Conservation (phyloP, 2,329 filamentous ascomycete genomes). For the Microsporum ferrugineum region DNA sequence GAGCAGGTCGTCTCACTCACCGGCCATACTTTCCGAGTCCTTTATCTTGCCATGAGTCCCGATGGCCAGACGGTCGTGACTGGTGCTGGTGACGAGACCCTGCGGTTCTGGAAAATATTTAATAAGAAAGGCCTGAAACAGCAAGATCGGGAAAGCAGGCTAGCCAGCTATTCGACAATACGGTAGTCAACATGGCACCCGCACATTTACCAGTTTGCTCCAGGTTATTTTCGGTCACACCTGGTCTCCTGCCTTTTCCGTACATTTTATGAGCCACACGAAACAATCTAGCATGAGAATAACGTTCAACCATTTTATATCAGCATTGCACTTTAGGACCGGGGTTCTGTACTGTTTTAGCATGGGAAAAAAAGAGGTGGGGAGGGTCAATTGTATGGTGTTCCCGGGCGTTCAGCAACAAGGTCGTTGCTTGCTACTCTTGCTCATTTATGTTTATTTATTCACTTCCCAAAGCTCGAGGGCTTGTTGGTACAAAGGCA, state of each 20-base stretch:
- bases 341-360: not conserved
- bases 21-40: constrained; percentile 88
- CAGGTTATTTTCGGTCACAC: not conserved
- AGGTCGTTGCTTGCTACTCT: not conserved
- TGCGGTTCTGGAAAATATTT: constrained; percentile 96
- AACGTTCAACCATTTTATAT: not conserved
- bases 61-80: constrained; percentile 91
- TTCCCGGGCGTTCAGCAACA: not conserved
- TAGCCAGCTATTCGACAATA: constrained; percentile 76
- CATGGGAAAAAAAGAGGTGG: not conserved
- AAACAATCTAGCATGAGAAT: not conserved
- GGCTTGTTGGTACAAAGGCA: too few relatives aligned
- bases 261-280: constrained; percentile 1
- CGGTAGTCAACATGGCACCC: constrained; percentile 33
- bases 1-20: constrained; percentile 90
- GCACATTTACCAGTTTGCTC: not conserved
- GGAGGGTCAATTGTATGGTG: not conserved
- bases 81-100: constrained; percentile 87
- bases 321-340: not conserved
- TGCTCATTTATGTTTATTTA: not conserved
- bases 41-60: constrained; percentile 95
- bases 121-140: constrained; percentile 62
- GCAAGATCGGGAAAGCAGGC: constrained; percentile 52
- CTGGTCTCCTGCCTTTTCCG: not conserved
- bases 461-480: not conserved